A percentile compares a stretch with the other conserved stretches of the same genome.
Evolutionary conservation across 1,139 yeast species (phyloP).

Genomic region (Magnusiomyces suaveolens): DNA sequence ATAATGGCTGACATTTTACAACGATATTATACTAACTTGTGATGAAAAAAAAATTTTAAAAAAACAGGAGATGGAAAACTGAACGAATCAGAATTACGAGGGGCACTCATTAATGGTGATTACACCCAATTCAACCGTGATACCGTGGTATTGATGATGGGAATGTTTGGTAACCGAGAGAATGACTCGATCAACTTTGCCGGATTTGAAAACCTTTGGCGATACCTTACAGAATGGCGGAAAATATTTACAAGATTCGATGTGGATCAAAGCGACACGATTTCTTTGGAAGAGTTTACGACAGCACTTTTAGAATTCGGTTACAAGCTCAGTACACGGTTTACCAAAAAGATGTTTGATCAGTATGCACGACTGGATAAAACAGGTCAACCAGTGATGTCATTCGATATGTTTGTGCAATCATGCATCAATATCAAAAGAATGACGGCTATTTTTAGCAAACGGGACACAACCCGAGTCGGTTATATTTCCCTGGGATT

Average conservation of each 20-base stretch:
- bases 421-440: slow-evolving; percentile 66
- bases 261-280: slow-evolving; percentile 48
- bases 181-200: slow-evolving; percentile 46
- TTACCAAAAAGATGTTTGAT: slow-evolving; percentile 52
- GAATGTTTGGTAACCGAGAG: slow-evolving; percentile 47
- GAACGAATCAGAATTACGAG: slow-evolving; percentile 49
- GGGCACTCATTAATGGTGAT: slow-evolving; percentile 53
- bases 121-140: slow-evolving; percentile 54
- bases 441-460: slow-evolving; percentile 69
- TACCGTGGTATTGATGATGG: slow-evolving; percentile 56
- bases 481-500: slow-evolving; percentile 71
- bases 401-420: slow-evolving; percentile 77
- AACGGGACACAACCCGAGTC: slow-evolving; percentile 63
- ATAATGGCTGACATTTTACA: too few relatives aligned
- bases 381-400: slow-evolving; percentile 47
- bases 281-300: slow-evolving; percentile 59
- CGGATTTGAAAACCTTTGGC: slow-evolving; percentile 66
- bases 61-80: slow-evolving; percentile 40
- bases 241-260: slow-evolving; percentile 59
- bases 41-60: too few relatives aligned
- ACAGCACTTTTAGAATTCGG: slow-evolving; percentile 66
- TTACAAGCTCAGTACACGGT: slow-evolving; percentile 52
- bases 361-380: slow-evolving; percentile 42
- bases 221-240: slow-evolving; percentile 59
- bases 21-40: too few relatives aligned